phyloP scores from a whole-genome alignment of 2,329 filamentous ascomycete genomes.

The Aspergillus carbonarius region DNA sequence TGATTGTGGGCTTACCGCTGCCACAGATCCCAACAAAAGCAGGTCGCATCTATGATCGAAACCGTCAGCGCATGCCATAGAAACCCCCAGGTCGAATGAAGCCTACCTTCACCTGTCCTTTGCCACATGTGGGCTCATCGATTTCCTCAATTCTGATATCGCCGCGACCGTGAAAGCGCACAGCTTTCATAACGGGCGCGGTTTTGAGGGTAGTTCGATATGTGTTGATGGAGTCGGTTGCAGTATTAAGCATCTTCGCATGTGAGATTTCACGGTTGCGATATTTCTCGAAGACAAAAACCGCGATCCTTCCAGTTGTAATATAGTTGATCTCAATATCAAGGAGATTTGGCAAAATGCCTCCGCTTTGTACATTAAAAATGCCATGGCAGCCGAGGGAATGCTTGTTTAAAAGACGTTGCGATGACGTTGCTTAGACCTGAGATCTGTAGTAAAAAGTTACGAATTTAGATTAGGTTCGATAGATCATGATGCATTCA shows the following conservation, averaged over 20 bases:
- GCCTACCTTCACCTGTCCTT: slow-evolving; percentile 51
- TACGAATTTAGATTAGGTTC: background rate
- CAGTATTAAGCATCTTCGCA: background rate
- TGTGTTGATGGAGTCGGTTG: background rate
- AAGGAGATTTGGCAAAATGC: background rate
- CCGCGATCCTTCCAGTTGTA: background rate
- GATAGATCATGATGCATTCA: background rate
- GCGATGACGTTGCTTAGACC: background rate
- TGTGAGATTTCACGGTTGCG: background rate
- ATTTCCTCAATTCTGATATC: slow-evolving; percentile 39
- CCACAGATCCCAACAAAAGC: slow-evolving; percentile 39
- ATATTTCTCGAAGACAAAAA: background rate
- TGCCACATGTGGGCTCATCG: slow-evolving; percentile 41
- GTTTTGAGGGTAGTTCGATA: background rate
- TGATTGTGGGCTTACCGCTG: slow-evolving; percentile 19
- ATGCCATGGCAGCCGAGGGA: background rate
- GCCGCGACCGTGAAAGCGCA: slow-evolving; percentile 36
- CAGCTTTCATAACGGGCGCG: slow-evolving; percentile 31
- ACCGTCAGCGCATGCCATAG: background rate
- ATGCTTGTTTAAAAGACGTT: background rate
- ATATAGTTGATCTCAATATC: background rate
- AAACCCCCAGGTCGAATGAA: no score
- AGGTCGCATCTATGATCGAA: slow-evolving; percentile 22
- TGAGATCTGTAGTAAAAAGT: background rate
- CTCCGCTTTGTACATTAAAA: background rate